These are phyloP conservation scores for Lecanoromycetidae sp. DNA, from an alignment of 2,329 filamentous ascomycete species.

Conservation along the genomic window DNA sequence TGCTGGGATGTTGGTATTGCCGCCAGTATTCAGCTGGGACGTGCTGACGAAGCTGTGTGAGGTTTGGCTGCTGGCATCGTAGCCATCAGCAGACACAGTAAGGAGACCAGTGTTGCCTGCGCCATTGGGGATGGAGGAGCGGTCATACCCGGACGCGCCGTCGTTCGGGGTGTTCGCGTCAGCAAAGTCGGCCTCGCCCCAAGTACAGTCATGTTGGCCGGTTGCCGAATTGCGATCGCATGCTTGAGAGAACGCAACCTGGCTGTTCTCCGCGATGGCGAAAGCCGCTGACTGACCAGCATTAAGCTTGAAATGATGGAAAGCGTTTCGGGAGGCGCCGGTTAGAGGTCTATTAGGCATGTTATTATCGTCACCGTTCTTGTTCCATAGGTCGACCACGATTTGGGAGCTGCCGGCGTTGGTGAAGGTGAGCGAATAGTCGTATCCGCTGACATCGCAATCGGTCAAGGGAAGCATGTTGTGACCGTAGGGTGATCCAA, in stretches of 20 bases:
- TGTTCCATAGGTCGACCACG: constrained; percentile 16
- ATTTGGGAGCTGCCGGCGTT: not conserved
- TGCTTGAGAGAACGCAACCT: constrained; percentile 13
- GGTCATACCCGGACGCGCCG: constrained; percentile 15
- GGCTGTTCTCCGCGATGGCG: constrained; percentile 12
- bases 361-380: constrained; percentile 11
- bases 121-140: constrained; percentile 12
- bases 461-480: constrained; percentile 13
- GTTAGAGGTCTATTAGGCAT: constrained; percentile 1
- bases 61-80: constrained; percentile 2
- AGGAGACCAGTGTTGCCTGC: constrained; percentile 10
- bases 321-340: constrained; percentile 9
- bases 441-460: constrained; percentile 5
- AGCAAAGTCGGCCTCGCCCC: constrained; percentile 16
- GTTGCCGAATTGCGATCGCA: constrained; percentile 3
- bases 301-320: constrained; percentile 9
- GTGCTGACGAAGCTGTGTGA: constrained; percentile 7
- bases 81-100: constrained; percentile 8
- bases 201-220: constrained; percentile 10
- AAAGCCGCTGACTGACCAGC: constrained; percentile 12
- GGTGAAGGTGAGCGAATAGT: constrained; percentile 15
- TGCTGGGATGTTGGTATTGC: constrained; percentile 5
- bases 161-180: constrained; percentile 4
- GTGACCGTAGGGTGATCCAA: constrained; percentile 13
- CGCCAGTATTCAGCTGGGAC: constrained; percentile 3